Evolutionary conservation across 345 rosid genomes (phyloP), one percentile per base, ranked within the genome.

Genomic region (Rhodamnia argentea): DNA sequence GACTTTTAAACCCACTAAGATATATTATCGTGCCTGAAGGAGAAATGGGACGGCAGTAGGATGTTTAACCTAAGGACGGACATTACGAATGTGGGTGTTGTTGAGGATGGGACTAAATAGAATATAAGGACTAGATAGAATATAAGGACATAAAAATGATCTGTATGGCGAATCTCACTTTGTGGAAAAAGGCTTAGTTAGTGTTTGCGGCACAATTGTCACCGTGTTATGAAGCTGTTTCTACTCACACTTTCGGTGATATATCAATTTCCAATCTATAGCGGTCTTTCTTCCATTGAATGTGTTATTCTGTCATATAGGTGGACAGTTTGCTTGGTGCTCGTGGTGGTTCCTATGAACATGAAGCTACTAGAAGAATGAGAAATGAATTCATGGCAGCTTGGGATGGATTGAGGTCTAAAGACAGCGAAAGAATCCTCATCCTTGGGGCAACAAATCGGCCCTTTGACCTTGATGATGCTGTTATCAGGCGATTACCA

Each of bases 321-420:
- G 96, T 97, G 87, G 99, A 97, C 87, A 96, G 99, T 91, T 90
- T 97, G 90, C 94, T 97, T 24, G 99, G 99, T 85, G 98, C 98
- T 89, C 99, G 99, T 83, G 99, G 99, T 50, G 97, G 99, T 89
- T 91, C 98, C 58, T 93, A 87, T 85, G 99, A 97, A 88, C 99
- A 97, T 4, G 99, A 97, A 86, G 99, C 99, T 55, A 97, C 99
- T 55, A 93, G 99, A 90, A 93, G 99, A 91, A 97, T 96, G 99
- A 94, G 98, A 89, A 97, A 97, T 75, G 99, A 97, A 89, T 97
- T 97, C 88, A 97, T 97, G 99, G 96, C 99, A 75, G 99, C 99
- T 57, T 97, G 99, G 99, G 99, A 97, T 92, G 99, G 99, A 83
- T 91, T 97, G 88, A 93, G 98, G 88, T 91, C 99, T 75, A 96